Conservation (phyloP, 2,329 filamentous ascomycete genomes). For the Leptographium radiaticola region DNA sequence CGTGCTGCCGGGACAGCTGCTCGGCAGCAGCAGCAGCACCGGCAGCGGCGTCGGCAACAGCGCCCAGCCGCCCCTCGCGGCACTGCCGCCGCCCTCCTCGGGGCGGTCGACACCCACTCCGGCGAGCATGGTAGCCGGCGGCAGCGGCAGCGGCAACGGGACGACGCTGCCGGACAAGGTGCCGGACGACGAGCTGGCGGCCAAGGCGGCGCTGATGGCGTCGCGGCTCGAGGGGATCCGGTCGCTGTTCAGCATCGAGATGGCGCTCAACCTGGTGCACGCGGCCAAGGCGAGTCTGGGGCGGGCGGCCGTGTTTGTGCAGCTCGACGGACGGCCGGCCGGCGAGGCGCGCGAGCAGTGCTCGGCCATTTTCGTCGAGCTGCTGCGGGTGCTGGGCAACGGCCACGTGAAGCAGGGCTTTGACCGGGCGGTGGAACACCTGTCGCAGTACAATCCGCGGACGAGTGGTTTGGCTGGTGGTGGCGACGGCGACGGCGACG, state of each 20-base stretch:
- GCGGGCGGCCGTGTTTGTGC: constrained; percentile 69
- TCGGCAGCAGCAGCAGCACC: constrained; percentile 28
- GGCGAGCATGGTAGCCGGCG: neutral
- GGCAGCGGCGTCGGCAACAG: neutral
- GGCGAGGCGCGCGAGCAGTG: constrained; percentile 81
- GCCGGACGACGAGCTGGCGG: constrained; percentile 81
- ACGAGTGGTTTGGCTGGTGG: neutral
- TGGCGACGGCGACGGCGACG: neutral
- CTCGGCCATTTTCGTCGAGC: constrained; percentile 70
- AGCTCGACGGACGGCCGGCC: constrained; percentile 65
- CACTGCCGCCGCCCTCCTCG: neutral
- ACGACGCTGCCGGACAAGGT: constrained; percentile 30
- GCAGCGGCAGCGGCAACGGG: too few species aligned
- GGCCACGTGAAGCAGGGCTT: constrained; percentile 88
- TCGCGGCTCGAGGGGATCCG: constrained; percentile 88
- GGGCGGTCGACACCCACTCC: constrained; percentile 5
- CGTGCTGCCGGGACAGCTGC: constrained; percentile 53
- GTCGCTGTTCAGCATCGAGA: constrained; percentile 89
- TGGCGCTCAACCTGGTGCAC: constrained; percentile 82
- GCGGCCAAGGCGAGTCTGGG: constrained; percentile 79
- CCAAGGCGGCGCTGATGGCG: constrained; percentile 96
- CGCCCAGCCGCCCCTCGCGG: constrained; percentile 11
- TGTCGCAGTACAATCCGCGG: constrained; percentile 82
- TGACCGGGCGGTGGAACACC: constrained; percentile 79
- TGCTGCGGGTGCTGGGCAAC: constrained; percentile 74